A percentile compares a stretch with the other conserved stretches of the same genome.
Conservation (phyloP, 768 basidiomycete species). For the Mycena floridula region DNA sequence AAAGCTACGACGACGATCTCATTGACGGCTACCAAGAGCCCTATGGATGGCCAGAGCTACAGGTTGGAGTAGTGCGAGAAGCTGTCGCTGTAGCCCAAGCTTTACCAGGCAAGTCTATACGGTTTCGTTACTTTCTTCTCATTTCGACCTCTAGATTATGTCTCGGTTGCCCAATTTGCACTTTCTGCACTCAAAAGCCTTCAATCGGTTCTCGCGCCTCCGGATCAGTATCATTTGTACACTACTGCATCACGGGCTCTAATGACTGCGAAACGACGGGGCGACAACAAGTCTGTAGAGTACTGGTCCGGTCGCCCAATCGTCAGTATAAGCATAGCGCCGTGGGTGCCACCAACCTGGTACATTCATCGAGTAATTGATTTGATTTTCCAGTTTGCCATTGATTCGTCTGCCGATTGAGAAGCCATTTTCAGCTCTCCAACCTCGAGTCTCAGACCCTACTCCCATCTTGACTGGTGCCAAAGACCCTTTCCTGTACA, state of each 20-base stretch:
- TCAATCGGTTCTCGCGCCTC: slow-evolving; percentile 57
- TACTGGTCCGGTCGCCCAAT: slow-evolving; percentile 88
- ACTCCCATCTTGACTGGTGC: slow-evolving; percentile 49
- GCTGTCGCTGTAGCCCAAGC: slow-evolving; percentile 89
- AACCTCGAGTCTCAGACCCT: slow-evolving; percentile 29
- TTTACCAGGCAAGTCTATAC: slow-evolving; percentile 61
- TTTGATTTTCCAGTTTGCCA: slow-evolving; percentile 46
- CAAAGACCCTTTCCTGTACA: slow-evolving; percentile 86
- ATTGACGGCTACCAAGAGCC: slow-evolving; percentile 38
- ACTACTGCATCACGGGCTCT: slow-evolving; percentile 68
- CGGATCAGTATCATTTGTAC: slow-evolving; percentile 79
- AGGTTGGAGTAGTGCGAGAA: slow-evolving; percentile 90
- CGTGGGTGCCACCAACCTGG: slow-evolving; percentile 44
- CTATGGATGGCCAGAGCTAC: slow-evolving; percentile 93
- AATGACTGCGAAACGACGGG: slow-evolving; percentile 69
- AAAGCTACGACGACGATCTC: slow-evolving; percentile 34
- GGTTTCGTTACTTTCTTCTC: slow-evolving; percentile 1
- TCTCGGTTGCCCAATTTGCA: slow-evolving; percentile 82
- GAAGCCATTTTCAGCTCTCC: slow-evolving; percentile 56
- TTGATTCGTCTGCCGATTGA: slow-evolving; percentile 66
- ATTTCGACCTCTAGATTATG: slow-evolving; percentile 52
- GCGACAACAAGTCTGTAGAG: slow-evolving; percentile 60
- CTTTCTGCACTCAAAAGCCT: slow-evolving; percentile 79
- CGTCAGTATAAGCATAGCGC: slow-evolving; percentile 68
- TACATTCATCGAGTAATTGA: slow-evolving; percentile 7